Conservation (phyloP, 352 stramenopile genomes). For the Phytophthora podocarpi region DNA sequence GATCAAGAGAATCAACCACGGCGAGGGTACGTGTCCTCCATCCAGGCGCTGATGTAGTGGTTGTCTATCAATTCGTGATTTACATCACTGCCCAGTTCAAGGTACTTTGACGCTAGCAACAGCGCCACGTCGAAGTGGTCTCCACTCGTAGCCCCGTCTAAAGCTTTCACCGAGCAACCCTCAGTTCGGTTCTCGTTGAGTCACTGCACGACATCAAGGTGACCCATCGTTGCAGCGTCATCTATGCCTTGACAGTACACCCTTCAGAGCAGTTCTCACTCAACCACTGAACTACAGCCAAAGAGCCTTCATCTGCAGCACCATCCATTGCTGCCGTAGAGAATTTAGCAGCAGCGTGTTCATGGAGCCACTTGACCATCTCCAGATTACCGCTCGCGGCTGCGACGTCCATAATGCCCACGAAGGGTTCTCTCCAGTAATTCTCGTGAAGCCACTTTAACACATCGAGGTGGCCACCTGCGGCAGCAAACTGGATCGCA, state of each 20-base stretch:
- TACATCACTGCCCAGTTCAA: not conserved
- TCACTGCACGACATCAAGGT: constrained; percentile 32
- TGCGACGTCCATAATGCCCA: constrained; percentile 30
- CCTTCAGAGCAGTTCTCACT: constrained; percentile 24
- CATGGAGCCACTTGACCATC: constrained; percentile 34
- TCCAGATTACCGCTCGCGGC: constrained; percentile 27
- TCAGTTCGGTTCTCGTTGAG: constrained; percentile 25
- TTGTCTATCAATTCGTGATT: constrained; percentile 19
- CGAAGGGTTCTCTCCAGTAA: constrained; percentile 20
- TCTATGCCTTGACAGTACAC: constrained; percentile 45
- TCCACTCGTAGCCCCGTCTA: constrained; percentile 25
- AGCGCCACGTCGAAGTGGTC: constrained; percentile 44
- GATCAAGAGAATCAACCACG: too few relatives aligned
- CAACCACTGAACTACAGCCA: constrained; percentile 30
- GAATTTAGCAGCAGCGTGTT: constrained; percentile 19
- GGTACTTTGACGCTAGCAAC: constrained; percentile 24
- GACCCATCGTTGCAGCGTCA: constrained; percentile 28
- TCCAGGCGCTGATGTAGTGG: constrained; percentile 12
- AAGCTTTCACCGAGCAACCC: constrained; percentile 29
- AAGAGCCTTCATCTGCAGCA: constrained; percentile 25
- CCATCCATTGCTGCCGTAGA: constrained; percentile 27
- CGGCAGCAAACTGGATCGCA: constrained; percentile 22
- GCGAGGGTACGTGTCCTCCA: constrained; percentile 5
- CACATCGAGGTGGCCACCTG: constrained; percentile 22
- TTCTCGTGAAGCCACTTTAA: constrained; percentile 39